Conservation (phyloP, 2,329 filamentous ascomycete genomes). For the Colletotrichum godetiae region DNA sequence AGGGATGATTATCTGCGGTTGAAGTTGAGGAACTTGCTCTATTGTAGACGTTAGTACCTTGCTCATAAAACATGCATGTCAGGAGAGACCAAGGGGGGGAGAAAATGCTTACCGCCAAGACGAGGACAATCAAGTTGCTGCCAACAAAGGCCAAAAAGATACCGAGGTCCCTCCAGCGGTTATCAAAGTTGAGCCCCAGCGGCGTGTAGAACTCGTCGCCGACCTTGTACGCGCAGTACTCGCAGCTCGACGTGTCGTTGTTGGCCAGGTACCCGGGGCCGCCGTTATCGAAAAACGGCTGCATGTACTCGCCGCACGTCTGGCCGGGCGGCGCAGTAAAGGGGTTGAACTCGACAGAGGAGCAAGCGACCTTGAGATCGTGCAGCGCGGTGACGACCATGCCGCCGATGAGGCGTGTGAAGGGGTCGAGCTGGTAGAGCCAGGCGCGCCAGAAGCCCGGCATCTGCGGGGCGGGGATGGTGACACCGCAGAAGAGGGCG, state of each 20-base stretch:
- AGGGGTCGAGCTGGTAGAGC: constrained; percentile 86
- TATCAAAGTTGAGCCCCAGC: constrained; percentile 72
- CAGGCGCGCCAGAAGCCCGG: constrained; percentile 82
- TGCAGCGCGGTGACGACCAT: constrained; percentile 85
- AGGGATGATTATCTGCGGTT: constrained; percentile 56
- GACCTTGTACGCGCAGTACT: constrained; percentile 84
- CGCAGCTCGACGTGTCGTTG: constrained; percentile 74
- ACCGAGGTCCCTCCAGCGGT: constrained; percentile 85
- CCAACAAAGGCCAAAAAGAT: constrained; percentile 82
- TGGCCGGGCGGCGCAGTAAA: constrained; percentile 75
- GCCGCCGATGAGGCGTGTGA: constrained; percentile 83
- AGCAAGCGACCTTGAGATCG: constrained; percentile 71
- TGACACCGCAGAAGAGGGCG: constrained; percentile 88
- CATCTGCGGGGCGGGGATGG: constrained; percentile 82
- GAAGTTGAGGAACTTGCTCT: constrained; percentile 66
- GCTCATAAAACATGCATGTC: background rate
- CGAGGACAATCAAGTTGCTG: constrained; percentile 77
- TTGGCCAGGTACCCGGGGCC: constrained; percentile 78
- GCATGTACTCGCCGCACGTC: constrained; percentile 82
- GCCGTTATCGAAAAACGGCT: constrained; percentile 73
- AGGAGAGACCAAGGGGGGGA: background rate
- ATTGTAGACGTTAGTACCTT: background rate
- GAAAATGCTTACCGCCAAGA: constrained; percentile 60
- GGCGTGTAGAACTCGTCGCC: constrained; percentile 84
- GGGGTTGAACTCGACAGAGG: constrained; percentile 68